Base-by-base conservation (phyloP, 1,139 yeast species). In the Pichia sp. region DNA sequence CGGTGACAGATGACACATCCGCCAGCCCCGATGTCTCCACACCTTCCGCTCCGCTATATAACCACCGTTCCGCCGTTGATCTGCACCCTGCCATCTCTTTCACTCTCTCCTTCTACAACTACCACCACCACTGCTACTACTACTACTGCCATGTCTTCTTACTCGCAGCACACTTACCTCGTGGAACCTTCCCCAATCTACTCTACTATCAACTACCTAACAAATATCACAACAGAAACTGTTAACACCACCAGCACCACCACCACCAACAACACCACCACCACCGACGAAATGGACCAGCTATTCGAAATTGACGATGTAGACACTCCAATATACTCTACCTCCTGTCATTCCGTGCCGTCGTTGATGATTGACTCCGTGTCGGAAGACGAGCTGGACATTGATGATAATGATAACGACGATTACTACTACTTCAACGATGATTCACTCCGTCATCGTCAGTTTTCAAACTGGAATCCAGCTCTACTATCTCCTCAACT, bases 251-350 rank as follows among this genome's bases (percentile, higher is more conserved):
- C 4, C 8, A 5, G n/a, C 18, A 14, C 8, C 21, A 7, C 5
- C 20, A 17, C 32, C 21, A 28, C 12, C 15, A 15, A 6, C 18
- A 28, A 18, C 31, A 28, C 22, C 18, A 20, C 30, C 24, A n/a
- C 12, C 14, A 9, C 15, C 19, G 35, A 30, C 3, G 36, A 34
- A n/a, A 35, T 32, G 17, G 44, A 40, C 18, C 38, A 32, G 3
- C 14, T 43, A 2, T 43, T 43, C n/a, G 39, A 43, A 31, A 32
- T 43, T 14, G 46, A 43, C n/a, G 46, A 43, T 28, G 38, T 43
- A 3, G 42, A 40, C 19, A 35, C 44, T 11, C 20, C 26, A 25
- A n/a, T 23, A 4, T 42, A 36, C 11, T 18, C 12, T 15, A n/a
- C 41, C 10, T 21, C 35, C 18, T 19, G 33, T n/a, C 4, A 28